Conservation (phyloP, 2,329 filamentous ascomycete genomes). For the Monosporascus sp. region DNA sequence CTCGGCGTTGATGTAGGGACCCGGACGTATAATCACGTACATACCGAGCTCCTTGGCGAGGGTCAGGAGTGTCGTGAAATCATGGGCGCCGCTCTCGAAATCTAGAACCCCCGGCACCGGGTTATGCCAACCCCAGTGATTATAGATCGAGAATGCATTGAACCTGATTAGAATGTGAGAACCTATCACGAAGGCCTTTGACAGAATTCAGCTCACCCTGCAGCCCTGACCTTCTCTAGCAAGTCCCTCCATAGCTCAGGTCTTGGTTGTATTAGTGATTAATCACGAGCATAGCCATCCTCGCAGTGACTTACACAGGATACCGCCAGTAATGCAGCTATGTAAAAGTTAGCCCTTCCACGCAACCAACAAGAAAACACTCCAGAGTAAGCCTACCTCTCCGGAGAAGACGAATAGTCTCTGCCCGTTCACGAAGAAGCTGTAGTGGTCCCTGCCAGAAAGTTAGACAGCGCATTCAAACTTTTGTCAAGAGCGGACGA, state of each 20-base stretch:
- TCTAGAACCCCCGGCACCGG: slow-evolving; percentile 34
- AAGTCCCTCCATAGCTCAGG: slow-evolving; percentile 36
- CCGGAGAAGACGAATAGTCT: slow-evolving; percentile 38
- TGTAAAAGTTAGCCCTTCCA: neutral
- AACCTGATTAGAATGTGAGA: slow-evolving; percentile 23
- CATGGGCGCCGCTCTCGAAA: slow-evolving; percentile 47
- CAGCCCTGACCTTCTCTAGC: slow-evolving; percentile 37
- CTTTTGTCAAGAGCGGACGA: neutral
- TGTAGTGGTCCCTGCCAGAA: slow-evolving; percentile 33
- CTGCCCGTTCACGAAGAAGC: slow-evolving; percentile 35
- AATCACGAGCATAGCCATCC: neutral
- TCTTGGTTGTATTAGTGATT: slow-evolving; percentile 7
- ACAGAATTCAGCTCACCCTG: slow-evolving; percentile 22
- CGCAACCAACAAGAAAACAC: neutral
- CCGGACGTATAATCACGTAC: slow-evolving; percentile 51
- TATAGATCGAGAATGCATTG: slow-evolving; percentile 39
- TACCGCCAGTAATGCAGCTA: slow-evolving; percentile 38
- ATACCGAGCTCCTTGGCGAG: slow-evolving; percentile 49
- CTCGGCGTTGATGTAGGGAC: slow-evolving; percentile 61
- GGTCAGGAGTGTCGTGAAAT: slow-evolving; percentile 47
- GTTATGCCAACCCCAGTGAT: slow-evolving; percentile 37
- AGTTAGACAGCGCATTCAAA: neutral
- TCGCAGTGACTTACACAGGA: slow-evolving; percentile 30
- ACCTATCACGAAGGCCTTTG: neutral
- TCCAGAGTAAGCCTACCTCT: slow-evolving; percentile 22